Percentiles rank a stretch among this genome's conserved stretches.
These are phyloP conservation scores for Xylaria acuta DNA, from an alignment of 495 filamentous ascomycete species.

Conservation along the genomic window DNA sequence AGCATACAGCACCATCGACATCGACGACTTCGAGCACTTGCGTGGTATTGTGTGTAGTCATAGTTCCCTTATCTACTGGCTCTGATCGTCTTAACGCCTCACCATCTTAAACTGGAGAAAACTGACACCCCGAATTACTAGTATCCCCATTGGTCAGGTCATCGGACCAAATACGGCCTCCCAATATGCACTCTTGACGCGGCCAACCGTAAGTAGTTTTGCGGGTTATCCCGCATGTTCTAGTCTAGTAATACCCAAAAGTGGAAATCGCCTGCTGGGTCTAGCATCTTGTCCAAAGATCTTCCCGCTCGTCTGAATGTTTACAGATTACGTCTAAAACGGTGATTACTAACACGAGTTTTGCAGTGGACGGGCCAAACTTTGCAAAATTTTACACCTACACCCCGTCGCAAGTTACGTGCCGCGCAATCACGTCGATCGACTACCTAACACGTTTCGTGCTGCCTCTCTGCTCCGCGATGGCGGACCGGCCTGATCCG, in stretches of 20 bases:
- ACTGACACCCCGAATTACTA: not conserved
- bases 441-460: conserved; percentile 24
- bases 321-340: not conserved
- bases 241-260: not conserved
- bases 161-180: conserved; percentile 14
- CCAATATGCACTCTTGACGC: conserved; percentile 19
- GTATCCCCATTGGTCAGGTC: conserved; percentile 23
- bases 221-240: not conserved
- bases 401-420: conserved; percentile 6
- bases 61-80: not conserved
- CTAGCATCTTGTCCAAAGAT: not conserved
- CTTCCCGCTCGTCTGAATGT: not conserved
- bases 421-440: conserved; percentile 16
- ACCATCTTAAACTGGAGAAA: not conserved
- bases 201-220: not conserved
- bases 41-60: conserved; percentile 6
- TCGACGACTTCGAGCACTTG: conserved; percentile 21
- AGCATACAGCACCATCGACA: conserved; percentile 18
- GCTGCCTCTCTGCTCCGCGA: conserved; percentile 21
- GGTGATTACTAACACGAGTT: not conserved
- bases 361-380: conserved; percentile 10
- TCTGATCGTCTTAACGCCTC: not conserved
- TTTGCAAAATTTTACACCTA: conserved; percentile 9
- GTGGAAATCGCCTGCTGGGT: not conserved
- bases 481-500: conserved; percentile 11